phyloP scores from a whole-genome alignment of 495 filamentous ascomycete species.

The Bryoglossum gracile region DNA sequence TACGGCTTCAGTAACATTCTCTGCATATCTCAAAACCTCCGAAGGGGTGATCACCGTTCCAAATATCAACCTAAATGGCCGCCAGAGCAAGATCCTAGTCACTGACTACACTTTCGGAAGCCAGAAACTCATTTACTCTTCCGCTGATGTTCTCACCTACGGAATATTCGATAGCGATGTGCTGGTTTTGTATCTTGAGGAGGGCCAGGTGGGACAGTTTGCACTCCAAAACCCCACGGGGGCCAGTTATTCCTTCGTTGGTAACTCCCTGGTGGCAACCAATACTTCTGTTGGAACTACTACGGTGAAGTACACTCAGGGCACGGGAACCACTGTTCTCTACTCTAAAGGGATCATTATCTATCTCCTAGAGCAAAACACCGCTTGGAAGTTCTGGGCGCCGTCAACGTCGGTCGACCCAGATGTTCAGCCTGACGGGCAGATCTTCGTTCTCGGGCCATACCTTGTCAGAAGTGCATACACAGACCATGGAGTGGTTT shows the following conservation, averaged over 20 bases:
- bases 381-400: constrained; percentile 46
- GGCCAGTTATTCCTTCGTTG: constrained; percentile 17
- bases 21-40: constrained; percentile 35
- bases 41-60: constrained; percentile 35
- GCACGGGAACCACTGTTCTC: constrained; percentile 30
- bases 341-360: constrained; percentile 30
- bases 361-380: constrained; percentile 35
- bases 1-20: constrained; percentile 30
- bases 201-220: constrained; percentile 37
- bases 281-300: constrained; percentile 18
- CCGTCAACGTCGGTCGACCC: constrained; percentile 34
- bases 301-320: constrained; percentile 31
- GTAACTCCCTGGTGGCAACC: constrained; percentile 15
- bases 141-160: constrained; percentile 43
- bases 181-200: constrained; percentile 36
- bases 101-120: constrained; percentile 41
- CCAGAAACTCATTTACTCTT: constrained; percentile 37
- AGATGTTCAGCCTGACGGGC: constrained; percentile 27
- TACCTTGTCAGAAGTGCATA: constrained; percentile 58
- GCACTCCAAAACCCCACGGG: constrained; percentile 29
- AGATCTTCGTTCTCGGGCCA: constrained; percentile 57
- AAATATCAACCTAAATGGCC: constrained; percentile 38
- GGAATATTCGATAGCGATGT: constrained; percentile 34
- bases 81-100: constrained; percentile 43
- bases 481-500: constrained; percentile 24